Evolutionary conservation across 345 rosid genomes (phyloP), one percentile per base, ranked within the genome.

Genomic region (Firmiana major): DNA sequence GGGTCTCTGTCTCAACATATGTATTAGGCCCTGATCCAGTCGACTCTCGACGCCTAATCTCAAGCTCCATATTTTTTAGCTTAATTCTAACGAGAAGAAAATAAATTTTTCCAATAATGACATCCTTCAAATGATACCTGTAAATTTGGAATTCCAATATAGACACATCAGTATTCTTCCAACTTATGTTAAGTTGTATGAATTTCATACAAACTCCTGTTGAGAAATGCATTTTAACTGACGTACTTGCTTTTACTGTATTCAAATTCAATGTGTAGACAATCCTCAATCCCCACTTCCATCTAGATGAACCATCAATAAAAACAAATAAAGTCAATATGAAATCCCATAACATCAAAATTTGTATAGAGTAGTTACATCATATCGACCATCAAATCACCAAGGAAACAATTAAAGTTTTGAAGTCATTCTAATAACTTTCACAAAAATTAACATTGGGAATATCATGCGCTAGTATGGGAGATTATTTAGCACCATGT

Each of bases 281-380:
- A 89, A 65, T 87, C 90, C 80, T 87, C 92, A 28, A 89, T 89
- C 51, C 92, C 92, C 43, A 89, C 92, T 84, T 89, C 92, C 92
- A 89, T 77, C 80, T 77, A 70, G 43, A 22, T 55, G 79, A 77
- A 24, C 7, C 38, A 67, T 26, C 65, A 77, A 59, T 9, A 67
- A 19, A 65, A 77, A 68, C 8, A 67, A 26, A 78, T 36, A 54
- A 69, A 19, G 63, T 40, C 28, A 28, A 51, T 34, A 42, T 60
- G 43, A 24, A 10, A 49, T 40, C 53, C 43, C 45, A 53, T 22
- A 51, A 48, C 19, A 11, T 57, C 45, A 68, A 42, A 54, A 40
- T 43, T 19, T 9, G 36, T 69, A 54, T 77, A 36, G 68, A 69
- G 38, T 66, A n/a, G 58, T 5, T 9, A 66, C 55, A 54, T 26